Evolutionary conservation across 306 rosid species (phyloP).

Genomic region (Cicer arietinum): DNA sequence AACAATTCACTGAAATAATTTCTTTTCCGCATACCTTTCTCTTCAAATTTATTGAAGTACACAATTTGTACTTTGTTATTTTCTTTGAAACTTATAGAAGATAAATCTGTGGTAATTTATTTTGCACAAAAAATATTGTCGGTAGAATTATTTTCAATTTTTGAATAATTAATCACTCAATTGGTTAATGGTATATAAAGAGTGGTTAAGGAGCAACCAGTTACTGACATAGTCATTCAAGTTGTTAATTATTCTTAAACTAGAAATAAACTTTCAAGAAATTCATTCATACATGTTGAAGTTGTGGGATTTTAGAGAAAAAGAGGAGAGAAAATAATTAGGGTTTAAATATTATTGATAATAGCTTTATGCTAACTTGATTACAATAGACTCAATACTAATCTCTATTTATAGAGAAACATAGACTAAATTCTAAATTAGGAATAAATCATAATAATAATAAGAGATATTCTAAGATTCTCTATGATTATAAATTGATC

Average conservation of each 20-base stretch:
- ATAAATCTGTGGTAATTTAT: background rate
- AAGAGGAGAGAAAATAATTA: too few species aligned
- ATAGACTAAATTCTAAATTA: too few species aligned
- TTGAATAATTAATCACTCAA: background rate
- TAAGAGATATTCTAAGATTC: too few species aligned
- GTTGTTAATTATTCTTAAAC: constrained; percentile 23
- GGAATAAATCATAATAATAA: too few species aligned
- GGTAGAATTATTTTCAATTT: constrained; percentile 10
- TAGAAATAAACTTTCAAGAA: background rate
- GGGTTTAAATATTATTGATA: too few species aligned
- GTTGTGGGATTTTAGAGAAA: too few species aligned
- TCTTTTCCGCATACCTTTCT: constrained; percentile 2
- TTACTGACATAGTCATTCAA: constrained; percentile 17
- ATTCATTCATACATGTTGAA: background rate
- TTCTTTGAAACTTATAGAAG: constrained; percentile 6
- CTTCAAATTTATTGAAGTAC: constrained; percentile 20
- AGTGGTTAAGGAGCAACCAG: background rate
- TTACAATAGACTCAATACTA: too few species aligned
- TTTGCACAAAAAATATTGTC: background rate
- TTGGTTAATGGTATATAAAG: constrained; percentile 23
- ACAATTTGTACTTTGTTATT: background rate
- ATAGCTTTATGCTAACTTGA: too few species aligned
- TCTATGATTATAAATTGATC: too few species aligned
- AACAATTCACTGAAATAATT: constrained; percentile 18
- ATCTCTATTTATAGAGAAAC: too few species aligned